Base-by-base conservation (phyloP, 441 rosid genomes). In the Eruca vesicaria region DNA sequence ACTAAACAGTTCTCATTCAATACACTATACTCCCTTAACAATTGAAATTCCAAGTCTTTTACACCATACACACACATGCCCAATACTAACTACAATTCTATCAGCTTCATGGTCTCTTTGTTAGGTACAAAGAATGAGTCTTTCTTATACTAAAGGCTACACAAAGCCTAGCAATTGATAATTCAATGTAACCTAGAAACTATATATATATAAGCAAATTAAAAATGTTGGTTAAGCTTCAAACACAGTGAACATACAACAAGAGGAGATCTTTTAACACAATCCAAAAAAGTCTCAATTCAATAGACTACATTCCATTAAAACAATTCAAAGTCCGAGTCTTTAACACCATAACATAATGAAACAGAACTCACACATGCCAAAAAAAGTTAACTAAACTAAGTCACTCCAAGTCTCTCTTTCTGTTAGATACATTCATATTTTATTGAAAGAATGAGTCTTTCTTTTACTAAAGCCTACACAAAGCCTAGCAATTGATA, bases 181-280 rank as follows among this genome's bases (percentile, higher is more conserved):
- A 70, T 16, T 71, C 23, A 11, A 3, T 20, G 61, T 31, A 26
- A 63, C 15, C 67, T 11, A 76, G 60, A 63, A 26, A 70, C 66
- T 16, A 76, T 31, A 64, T 16, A 76, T 31, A 64, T 32, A 26
- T 21, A 20, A 18, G 53, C 35, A 63, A 35, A 48, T n/a, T 19
- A 69, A 45, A 12, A 69, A 56, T 63, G 59, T 63, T 19, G 38
- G 2, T 28, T 36, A 75, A 36, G 29, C 41, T 74, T 67, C 64
- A 16, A 29, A 35, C 16, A 26, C 64, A 67, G 8, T 33, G 56
- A 60, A 20, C 6, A 43, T 23, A 7, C 38, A 48, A 29, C 52
- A 32, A 60, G 50, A 29, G 28, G 9, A 62, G 50, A 59, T 35
- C 62, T 65, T 10, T 23, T 45, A 28, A 45, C 16, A 7, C 55